Evolutionary conservation across 257 asterid species (phyloP), one percentile per base, ranked within the genome.

Genomic region (Solanum okadae): DNA sequence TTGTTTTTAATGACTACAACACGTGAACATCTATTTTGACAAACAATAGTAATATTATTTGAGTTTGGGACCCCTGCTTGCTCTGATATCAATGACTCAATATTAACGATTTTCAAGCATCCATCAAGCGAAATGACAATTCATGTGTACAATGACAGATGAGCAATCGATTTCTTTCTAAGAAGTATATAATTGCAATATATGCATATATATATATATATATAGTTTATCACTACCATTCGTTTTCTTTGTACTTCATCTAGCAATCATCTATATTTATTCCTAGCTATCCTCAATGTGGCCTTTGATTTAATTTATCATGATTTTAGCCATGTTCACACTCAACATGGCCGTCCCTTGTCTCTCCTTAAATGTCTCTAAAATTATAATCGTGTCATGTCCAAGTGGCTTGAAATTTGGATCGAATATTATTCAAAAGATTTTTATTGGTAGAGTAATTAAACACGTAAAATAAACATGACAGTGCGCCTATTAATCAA

Each of bases 51-150:
- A 42, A 42, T 40, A 38, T 68, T 27, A 68, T 15, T 42, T 1
- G 9, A 44, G 5, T 7, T 27, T 10, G 31, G 0, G 33, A 22
- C 1, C 9, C 20, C 10, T 79, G 0, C 11, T 42, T 79, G 40
- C 25, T 79, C 27, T 3, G 15, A 25, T 25, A 44, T 20, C 37
- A n/a, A 12, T 5, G 3, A 4, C 6, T 71, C 87, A 10, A 20
- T 35, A 42, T 59, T 82, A 1, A 16, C 61, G 2, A 35, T 29
- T 44, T 25, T 71, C 49, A 8, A 2, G 11, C 40, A 14, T 59
- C 27, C 35, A 65, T 42, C 61, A n/a, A 65, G 82, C 33, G 88
- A 91, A 87, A 73, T 88, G 93, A 93, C 94, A 68, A 40, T 87
- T 90, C 94, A 61, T 78, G 5, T 34, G 37, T 87, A 84, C 29